A percentile compares a stretch with the other conserved stretches of the same genome.
Evolutionary conservation across 371 early-diverging fungal genomes (phyloP).

Genomic region (Mortierella polycephala): DNA sequence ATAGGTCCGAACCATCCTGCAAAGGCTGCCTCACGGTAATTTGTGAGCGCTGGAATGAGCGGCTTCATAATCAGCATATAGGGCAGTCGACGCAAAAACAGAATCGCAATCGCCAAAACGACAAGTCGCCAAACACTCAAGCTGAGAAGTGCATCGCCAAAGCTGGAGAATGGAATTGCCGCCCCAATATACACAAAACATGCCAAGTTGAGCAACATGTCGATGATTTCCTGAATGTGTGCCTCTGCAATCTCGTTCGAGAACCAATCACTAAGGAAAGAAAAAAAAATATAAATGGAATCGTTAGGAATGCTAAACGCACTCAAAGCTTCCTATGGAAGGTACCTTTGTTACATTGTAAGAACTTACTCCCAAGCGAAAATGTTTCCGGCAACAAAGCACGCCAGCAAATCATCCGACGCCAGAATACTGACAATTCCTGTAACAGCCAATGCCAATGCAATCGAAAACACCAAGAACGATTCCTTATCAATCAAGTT

Average conservation of each 20-base stretch:
- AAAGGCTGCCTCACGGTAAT: conserved; percentile 86
- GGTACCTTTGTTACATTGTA: background rate
- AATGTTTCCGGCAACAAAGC: conserved; percentile 90
- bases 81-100: conserved; percentile 89
- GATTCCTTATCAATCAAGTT: conserved; percentile 91
- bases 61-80: conserved; percentile 73
- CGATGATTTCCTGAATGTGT: conserved; percentile 92
- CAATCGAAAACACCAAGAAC: conserved; percentile 86
- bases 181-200: conserved; percentile 95
- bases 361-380: conserved; percentile 82
- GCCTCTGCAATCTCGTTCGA: conserved; percentile 86
- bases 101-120: conserved; percentile 73
- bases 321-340: no score
- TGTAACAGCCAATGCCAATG: conserved; percentile 83
- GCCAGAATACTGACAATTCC: conserved; percentile 83
- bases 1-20: conserved; percentile 99
- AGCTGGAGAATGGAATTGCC: conserved; percentile 82
- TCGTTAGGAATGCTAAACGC: background rate
- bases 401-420: conserved; percentile 91
- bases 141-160: conserved; percentile 63
- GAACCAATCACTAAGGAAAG: conserved; percentile 78
- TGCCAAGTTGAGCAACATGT: conserved; percentile 87
- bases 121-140: conserved; percentile 77
- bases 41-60: conserved; percentile 79
- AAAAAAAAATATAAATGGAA: background rate